Percentiles rank a stretch among this genome's conserved stretches.
Conservation (phyloP, 495 filamentous ascomycete genomes). For the Hyphodiscus hymeniophilus region DNA sequence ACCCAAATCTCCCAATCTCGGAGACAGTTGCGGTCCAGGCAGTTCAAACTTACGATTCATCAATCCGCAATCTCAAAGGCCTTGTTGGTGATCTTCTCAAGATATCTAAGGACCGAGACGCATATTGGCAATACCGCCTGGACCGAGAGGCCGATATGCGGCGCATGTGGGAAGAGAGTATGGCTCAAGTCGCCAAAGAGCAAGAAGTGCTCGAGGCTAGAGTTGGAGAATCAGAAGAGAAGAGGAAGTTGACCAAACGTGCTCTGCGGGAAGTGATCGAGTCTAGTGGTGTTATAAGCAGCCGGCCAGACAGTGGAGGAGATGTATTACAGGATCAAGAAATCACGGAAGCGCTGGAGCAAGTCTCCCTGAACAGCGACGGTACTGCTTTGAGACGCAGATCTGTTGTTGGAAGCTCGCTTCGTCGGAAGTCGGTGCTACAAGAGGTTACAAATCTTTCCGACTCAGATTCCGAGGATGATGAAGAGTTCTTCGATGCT, state of each 20-base stretch:
- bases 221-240: slow-evolving; percentile 84
- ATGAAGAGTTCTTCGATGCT: slow-evolving; percentile 97
- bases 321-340: slow-evolving; percentile 19
- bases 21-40: slow-evolving; percentile 72
- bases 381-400: slow-evolving; percentile 24
- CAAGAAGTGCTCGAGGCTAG: slow-evolving; percentile 83
- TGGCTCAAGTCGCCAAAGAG: slow-evolving; percentile 86
- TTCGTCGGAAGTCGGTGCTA: slow-evolving; percentile 49
- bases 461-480: slow-evolving; percentile 72
- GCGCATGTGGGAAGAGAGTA: slow-evolving; percentile 97
- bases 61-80: slow-evolving; percentile 78
- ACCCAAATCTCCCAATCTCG: slow-evolving; percentile 59
- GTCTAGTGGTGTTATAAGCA: slow-evolving; percentile 38
- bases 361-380: slow-evolving; percentile 18
- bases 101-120: slow-evolving; percentile 87
- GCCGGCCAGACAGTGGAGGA: slow-evolving; percentile 33
- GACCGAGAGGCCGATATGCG: slow-evolving; percentile 83
- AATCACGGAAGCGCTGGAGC: slow-evolving; percentile 27
- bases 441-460: slow-evolving; percentile 57
- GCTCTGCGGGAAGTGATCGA: slow-evolving; percentile 83
- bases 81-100: slow-evolving; percentile 81
- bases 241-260: slow-evolving; percentile 80
- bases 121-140: slow-evolving; percentile 93
- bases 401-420: slow-evolving; percentile 35
- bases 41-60: slow-evolving; percentile 78